A percentile compares a stretch with the other conserved stretches of the same genome.
These are phyloP conservation scores for Mucor mucedo DNA, from an alignment of 371 early-diverging fungal species.

Conservation along the genomic window DNA sequence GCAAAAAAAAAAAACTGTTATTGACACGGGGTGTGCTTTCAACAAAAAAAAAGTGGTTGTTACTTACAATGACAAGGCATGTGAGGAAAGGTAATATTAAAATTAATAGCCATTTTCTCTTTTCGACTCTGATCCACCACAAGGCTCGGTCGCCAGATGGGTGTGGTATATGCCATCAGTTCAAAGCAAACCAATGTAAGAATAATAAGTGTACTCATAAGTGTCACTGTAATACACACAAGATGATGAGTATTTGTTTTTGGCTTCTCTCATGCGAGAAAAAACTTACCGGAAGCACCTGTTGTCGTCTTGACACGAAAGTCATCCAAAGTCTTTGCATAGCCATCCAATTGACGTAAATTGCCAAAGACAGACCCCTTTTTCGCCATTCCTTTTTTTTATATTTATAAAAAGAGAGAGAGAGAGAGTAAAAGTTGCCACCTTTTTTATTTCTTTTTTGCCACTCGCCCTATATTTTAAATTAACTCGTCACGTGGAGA, in stretches of 20 bases:
- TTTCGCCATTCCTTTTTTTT: constrained; percentile 20
- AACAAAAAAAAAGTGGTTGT: background rate
- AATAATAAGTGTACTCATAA: constrained; percentile 78
- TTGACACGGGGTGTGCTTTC: constrained; percentile 48
- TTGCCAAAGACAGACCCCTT: constrained; percentile 51
- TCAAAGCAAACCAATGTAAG: constrained; percentile 78
- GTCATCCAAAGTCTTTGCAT: constrained; percentile 96
- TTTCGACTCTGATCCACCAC: constrained; percentile 86
- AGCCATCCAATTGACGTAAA: constrained; percentile 84
- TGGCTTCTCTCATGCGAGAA: background rate
- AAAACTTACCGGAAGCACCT: constrained; percentile 76
- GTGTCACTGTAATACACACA: constrained; percentile 73
- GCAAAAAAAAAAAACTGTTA: background rate
- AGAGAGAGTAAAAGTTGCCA: background rate
- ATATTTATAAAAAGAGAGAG: background rate
- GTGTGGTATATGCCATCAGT: constrained; percentile 76
- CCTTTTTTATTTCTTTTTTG: background rate
- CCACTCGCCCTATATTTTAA: background rate
- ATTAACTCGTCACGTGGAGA: background rate
- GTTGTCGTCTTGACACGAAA: constrained; percentile 88
- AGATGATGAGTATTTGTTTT: background rate
- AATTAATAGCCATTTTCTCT: constrained; percentile 87
- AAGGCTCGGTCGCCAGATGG: constrained; percentile 74
- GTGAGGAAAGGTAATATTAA: constrained; percentile 90
- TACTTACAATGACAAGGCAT: constrained; percentile 88